Evolutionary conservation across 2,329 filamentous ascomycete genomes (phyloP), one percentile per base, ranked within the genome.

Genomic region (Penicillium sp.): DNA sequence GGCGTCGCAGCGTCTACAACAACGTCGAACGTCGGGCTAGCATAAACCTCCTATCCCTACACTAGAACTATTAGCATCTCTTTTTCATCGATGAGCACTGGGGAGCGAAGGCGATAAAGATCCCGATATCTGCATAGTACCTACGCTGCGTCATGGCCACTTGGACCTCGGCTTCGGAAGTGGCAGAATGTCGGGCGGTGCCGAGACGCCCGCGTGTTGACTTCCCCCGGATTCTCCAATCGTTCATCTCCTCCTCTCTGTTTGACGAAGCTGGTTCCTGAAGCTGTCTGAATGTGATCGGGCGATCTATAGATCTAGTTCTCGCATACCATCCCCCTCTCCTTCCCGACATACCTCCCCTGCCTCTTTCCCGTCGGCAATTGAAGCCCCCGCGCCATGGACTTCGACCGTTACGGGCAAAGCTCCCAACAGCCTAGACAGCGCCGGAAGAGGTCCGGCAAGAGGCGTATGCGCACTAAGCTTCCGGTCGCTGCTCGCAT

Each of bases 401-500:
- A 74, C 54, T 69, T 73, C 57, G 72, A 74, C 50, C 69, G 69
- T 39, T 63, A 64, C 54, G 61, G 63, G 44, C 69, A 73, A 44
- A 67, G 60, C 53, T 64, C 71, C 30, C 74, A 75, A 48, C 72
- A 78, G 58, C 73, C 78, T 51, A 81, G 79, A 68, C 75, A 79
- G 59, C 76, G 80, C 57, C 71, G 77, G 51, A 76, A 77, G 65
- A 77, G 80, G 56, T 61, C 60, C 14, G 56, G 65, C 13, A 69
- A 76, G 58, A 72, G 76, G 50, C 70, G 75, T 48, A 76, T 65
- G 52, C 67, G 64, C 44, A 69, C 94, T 69, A 91, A 89, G 70
- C 81, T 88, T 7, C 81, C 92, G 39, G 80, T 95, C 52, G 81
- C 89, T 52, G 92, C 90, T 50, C 85, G 88, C 51, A 79, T 97